Evolutionary conservation across 2,329 filamentous ascomycete genomes (phyloP), one percentile per base, ranked within the genome.

Genomic region (Ophiostoma ulmi): DNA sequence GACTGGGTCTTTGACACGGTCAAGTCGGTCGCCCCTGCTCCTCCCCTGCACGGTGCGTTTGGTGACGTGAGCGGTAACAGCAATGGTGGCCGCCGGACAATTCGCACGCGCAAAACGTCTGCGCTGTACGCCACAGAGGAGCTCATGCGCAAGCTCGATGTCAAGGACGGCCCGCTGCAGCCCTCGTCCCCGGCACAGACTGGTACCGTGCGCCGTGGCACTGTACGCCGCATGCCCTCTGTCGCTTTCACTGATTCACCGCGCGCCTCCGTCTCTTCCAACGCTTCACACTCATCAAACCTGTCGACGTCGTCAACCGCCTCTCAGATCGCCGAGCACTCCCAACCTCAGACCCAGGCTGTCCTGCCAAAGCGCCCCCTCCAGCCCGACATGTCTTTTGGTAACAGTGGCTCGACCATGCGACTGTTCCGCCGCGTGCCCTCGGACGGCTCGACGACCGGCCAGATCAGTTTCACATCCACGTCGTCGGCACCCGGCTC

Each of bases 1-100:
- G 94, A 92, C 74, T 98, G 94, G 94, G 90, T 97, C 1, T 98
- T 98, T 78, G 94, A 97, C 77, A 98, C 94, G 0, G 89, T 98
- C 77, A 95, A 92, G 79, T 92, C 91, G 0, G 83, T 90, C 41
- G 85, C 83, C 4, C 84, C 87, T 4, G 86, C 82, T 71, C 82
- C 86, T 75, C 20, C 65, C 5, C 38, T 35, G 38, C 64, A 48
- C 13, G 26, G 26, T 17, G 58, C 26, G 1, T 26, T 58, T 22
- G 52, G n/a, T 2, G 2, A 48, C 17, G 44, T 48, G 2, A 10
- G 38, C 38, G 38, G 38, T 17, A 17, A 36, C 31, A 22, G 31
- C 68, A 8, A 2, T 17, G 13, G 63, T n/a, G 14, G 26, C 67
- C 87, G 85, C 55, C 80, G 82, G 17, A 82, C 82, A 0, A 69